Evolutionary conservation across 306 rosid species (phyloP), one percentile per base, ranked within the genome.

Genomic region (Vigna radiata): DNA sequence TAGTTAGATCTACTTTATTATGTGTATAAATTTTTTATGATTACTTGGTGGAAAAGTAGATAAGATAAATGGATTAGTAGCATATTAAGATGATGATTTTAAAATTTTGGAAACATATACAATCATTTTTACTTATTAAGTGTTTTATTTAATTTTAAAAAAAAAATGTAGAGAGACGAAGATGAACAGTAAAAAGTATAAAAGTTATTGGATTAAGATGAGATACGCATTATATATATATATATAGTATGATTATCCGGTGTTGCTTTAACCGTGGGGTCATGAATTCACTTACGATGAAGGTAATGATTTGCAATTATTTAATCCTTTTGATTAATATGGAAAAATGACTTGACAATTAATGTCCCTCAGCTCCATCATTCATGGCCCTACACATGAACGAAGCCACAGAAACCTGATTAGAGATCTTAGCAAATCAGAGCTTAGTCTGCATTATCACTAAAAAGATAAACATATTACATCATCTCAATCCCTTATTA

Each of bases 281-380:
- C 78, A 69, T 12, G 62, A 69, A 78, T 78, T 83, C 77, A 83
- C 83, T 83, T 43, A 48, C 69, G 36, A 46, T 76, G 59, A 79
- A 47, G 29, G 37, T 56, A 76, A 79, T 85, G 80, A 82, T 71
- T 70, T 55, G 54, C 66, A 68, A 79, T 82, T 73, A 67, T 82
- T 75, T 76, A 70, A 65, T 37, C 70, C 55, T 70, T 79, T 85
- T 70, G 37, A 58, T 61, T 76, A 31, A 82, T 59, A 70, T 70
- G 46, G 70, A 82, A 78, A 75, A 48, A 41, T 64, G 58, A 41
- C 70, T 52, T 80, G 43, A 73, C 78, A 74, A 15, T 73, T 21
- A 62, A 63, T 47, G 63, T 55, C 67, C 59, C 53, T n/a, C 66
- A n/a, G 39, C 16, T 65, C 50, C 83, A 83, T 82, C 31, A 59